phyloP scores from a whole-genome alignment of 768 basidiomycete species.

The Phanerochaete carnosa region DNA sequence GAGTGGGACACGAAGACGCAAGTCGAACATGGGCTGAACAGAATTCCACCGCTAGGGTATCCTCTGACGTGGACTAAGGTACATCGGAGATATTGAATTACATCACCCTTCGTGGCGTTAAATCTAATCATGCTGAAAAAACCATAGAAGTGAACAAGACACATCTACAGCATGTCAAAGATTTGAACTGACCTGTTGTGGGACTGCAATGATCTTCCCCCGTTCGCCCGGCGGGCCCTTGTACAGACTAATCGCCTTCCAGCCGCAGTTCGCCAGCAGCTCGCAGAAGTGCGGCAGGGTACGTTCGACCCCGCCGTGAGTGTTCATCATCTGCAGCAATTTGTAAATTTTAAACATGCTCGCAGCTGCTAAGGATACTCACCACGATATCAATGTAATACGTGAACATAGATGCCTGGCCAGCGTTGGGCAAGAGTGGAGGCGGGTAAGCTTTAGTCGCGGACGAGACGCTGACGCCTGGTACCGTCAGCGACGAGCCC shows the following conservation, averaged over 20 bases:
- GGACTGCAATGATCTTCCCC: not conserved
- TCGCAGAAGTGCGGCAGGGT: constrained; percentile 25
- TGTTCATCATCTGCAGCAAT: constrained; percentile 24
- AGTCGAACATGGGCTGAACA: no score
- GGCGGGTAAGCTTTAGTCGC: constrained; percentile 19
- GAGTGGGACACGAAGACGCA: no score
- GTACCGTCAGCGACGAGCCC: not conserved
- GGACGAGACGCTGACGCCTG: constrained; percentile 21
- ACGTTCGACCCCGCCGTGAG: constrained; percentile 29
- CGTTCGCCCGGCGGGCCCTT: constrained; percentile 9
- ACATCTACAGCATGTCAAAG: not conserved
- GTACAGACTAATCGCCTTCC: constrained; percentile 22
- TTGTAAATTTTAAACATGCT: not conserved
- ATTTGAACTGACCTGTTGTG: not conserved
- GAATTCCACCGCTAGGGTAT: no score
- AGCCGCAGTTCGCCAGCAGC: constrained; percentile 23
- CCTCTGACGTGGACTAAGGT: no score
- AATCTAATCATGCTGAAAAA: not conserved
- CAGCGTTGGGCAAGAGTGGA: constrained; percentile 9
- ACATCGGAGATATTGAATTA: no score
- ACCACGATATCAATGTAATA: constrained; percentile 22
- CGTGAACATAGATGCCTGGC: constrained; percentile 15
- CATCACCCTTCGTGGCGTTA: no score
- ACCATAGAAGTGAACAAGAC: not conserved
- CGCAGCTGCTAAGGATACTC: not conserved